Evolutionary conservation across 1,284 basidiomycete species (phyloP).

Genomic region (Leccinum fuscescens): DNA sequence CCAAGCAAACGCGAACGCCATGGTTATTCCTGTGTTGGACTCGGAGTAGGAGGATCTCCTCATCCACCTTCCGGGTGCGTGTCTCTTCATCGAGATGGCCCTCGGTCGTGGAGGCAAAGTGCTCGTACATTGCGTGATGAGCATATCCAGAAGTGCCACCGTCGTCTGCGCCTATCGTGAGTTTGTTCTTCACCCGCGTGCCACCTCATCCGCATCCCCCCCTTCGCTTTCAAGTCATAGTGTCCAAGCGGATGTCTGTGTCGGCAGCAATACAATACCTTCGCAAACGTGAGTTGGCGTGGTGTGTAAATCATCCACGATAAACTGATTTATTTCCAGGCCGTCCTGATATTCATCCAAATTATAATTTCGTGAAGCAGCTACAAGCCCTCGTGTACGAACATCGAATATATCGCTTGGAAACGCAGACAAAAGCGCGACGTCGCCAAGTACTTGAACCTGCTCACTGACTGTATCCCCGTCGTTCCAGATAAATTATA

Average conservation of each 20-base stretch:
- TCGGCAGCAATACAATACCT: slow-evolving; percentile 47
- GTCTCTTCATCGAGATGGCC: slow-evolving; percentile 54
- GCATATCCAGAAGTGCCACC: slow-evolving; percentile 67
- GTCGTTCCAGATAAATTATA: slow-evolving; percentile 48
- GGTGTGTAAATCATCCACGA: slow-evolving; percentile 3
- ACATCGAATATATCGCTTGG: slow-evolving; percentile 53
- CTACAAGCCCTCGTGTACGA: slow-evolving; percentile 44
- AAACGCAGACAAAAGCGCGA: slow-evolving; percentile 52
- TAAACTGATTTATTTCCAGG: slow-evolving; percentile 32
- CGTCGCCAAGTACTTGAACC: slow-evolving; percentile 48
- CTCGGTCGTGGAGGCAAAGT: slow-evolving; percentile 49
- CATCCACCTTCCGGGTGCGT: slow-evolving; percentile 51
- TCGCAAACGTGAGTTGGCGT: slow-evolving; percentile 43
- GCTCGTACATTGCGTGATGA: slow-evolving; percentile 77
- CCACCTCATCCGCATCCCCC: slow-evolving; percentile 2
- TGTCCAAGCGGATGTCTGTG: slow-evolving; percentile 41
- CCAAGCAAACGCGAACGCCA: slow-evolving; percentile 41
- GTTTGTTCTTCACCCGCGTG: slow-evolving; percentile 21
- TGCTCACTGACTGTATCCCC: slow-evolving; percentile 47
- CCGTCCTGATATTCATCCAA: slow-evolving; percentile 55
- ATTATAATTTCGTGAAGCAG: slow-evolving; percentile 63
- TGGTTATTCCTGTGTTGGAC: slow-evolving; percentile 54
- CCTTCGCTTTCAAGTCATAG: slow-evolving; percentile 47
- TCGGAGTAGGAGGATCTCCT: slow-evolving; percentile 61
- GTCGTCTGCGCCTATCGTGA: slow-evolving; percentile 63